Conservation (phyloP, 495 filamentous ascomycete species). For the Podospora conica region DNA sequence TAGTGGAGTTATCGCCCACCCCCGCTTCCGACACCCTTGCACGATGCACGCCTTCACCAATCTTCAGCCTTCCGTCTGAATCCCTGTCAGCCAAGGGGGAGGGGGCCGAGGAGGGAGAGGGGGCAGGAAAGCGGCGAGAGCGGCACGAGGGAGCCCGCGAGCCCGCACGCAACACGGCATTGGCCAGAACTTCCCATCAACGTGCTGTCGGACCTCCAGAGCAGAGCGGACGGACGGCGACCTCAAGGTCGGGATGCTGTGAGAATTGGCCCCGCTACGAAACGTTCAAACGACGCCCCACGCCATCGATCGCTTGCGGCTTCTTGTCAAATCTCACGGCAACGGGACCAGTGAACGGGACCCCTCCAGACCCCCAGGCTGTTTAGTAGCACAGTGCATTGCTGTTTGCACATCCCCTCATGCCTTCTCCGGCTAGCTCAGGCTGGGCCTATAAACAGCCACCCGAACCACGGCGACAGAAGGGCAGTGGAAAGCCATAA, state of each 20-base stretch:
- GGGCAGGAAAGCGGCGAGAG: slow-evolving; percentile 15
- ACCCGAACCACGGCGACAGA: slow-evolving; percentile 16
- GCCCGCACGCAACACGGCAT: neutral
- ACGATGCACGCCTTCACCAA: slow-evolving; percentile 20
- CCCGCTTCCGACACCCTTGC: slow-evolving; percentile 31
- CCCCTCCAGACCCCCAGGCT: neutral
- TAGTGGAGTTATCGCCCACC: slow-evolving; percentile 21
- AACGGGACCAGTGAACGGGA: no score
- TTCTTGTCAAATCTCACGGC: neutral
- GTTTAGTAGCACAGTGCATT: neutral
- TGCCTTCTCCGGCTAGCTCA: slow-evolving; percentile 8
- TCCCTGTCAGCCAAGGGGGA: slow-evolving; percentile 20
- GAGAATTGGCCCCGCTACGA: neutral
- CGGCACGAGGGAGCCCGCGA: neutral
- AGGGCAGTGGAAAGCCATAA: slow-evolving; percentile 3
- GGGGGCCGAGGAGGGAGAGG: neutral
- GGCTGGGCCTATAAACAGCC: slow-evolving; percentile 5
- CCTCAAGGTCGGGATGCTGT: neutral
- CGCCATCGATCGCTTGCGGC: neutral
- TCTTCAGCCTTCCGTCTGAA: slow-evolving; percentile 17
- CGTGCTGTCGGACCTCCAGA: slow-evolving; percentile 1
- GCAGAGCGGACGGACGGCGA: neutral
- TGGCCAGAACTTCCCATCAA: neutral
- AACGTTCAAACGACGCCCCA: neutral
- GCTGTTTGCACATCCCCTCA: neutral